Percentiles rank a stretch among this genome's conserved stretches.
Conservation (phyloP, 257 asterid genomes). For the Jaltomata sinuosa region DNA sequence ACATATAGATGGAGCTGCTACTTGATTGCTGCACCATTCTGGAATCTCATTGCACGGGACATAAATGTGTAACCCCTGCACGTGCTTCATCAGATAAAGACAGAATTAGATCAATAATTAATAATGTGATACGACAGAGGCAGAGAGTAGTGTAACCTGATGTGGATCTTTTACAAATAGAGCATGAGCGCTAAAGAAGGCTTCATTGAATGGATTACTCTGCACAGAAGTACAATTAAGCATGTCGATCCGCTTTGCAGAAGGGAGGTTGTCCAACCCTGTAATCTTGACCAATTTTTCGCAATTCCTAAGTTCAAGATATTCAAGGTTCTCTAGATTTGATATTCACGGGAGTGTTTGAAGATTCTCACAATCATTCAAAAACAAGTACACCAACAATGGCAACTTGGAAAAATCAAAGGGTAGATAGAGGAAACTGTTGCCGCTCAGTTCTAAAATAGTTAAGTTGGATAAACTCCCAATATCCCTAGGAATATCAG, state of each 20-base stretch:
- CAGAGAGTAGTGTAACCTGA: too few species aligned
- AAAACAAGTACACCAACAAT: accelerated
- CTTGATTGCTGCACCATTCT: background rate
- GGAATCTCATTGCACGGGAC: background rate
- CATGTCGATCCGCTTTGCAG: background rate
- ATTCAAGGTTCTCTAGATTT: background rate
- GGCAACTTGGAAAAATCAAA: background rate
- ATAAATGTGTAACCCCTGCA: background rate
- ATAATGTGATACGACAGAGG: too few species aligned
- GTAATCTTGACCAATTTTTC: background rate
- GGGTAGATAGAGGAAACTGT: background rate
- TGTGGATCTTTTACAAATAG: background rate
- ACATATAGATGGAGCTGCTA: background rate
- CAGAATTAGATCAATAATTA: background rate
- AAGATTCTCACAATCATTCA: background rate
- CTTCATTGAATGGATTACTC: too few species aligned
- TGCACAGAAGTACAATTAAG: background rate
- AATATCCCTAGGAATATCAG: background rate
- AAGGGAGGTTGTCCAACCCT: background rate
- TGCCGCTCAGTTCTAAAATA: background rate
- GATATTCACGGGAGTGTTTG: background rate
- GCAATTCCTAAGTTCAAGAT: background rate
- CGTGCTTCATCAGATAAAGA: background rate
- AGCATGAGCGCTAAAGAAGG: too few species aligned
- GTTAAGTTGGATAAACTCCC: background rate